Evolutionary conservation across 2,329 filamentous ascomycete genomes (phyloP), one percentile per base, ranked within the genome.

Genomic region (Trichoderma atroviride): DNA sequence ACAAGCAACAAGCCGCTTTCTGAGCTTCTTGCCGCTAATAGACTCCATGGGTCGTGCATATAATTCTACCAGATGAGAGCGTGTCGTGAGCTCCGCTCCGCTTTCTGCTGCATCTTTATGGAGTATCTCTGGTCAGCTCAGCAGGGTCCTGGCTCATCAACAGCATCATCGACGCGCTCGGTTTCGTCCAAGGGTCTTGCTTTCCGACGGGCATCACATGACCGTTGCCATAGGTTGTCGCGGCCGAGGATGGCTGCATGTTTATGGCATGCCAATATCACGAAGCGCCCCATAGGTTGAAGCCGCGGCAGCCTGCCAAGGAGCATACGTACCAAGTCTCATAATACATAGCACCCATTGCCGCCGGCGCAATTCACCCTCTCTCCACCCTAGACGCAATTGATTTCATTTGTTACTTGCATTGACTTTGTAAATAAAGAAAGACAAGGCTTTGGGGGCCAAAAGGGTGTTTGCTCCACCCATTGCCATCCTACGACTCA

Each of bases 361-460:
- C 19, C 24, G 24, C 53, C 29, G 47, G 56, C 16, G 50, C 14
- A 19, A 31, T 33, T 40, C 22, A 68, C 29, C 27, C n/a, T 14
- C 6, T 43, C 13, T 29, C 13, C 27, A 35, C 47, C 19, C 40
- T 35, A 10, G 47, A 43, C 22, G 37, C 37, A 27, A n/a, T 10
- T 5, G 33, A 19, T 33, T 22, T 13, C 14, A 31, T 4, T 50
- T n/a, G 29, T 24, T 61, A 35, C 31, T 50, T 19, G 22, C 19
- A 24, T 53, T 60, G 43, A 11, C 10, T 27, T 43, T 33, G 10
- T 5, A 52, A 43, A 66, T 6, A 37, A 29, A 52, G 55, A 67
- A n/a, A 50, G 37, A 67, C 40, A 59, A 29, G 55, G 55, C 63
- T 29, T 59, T 58, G 53, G 57, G 43, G 57, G 50, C 65, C 47